Conservation (phyloP, 2,329 filamentous ascomycete genomes). For the Xylariaceae sp. region DNA sequence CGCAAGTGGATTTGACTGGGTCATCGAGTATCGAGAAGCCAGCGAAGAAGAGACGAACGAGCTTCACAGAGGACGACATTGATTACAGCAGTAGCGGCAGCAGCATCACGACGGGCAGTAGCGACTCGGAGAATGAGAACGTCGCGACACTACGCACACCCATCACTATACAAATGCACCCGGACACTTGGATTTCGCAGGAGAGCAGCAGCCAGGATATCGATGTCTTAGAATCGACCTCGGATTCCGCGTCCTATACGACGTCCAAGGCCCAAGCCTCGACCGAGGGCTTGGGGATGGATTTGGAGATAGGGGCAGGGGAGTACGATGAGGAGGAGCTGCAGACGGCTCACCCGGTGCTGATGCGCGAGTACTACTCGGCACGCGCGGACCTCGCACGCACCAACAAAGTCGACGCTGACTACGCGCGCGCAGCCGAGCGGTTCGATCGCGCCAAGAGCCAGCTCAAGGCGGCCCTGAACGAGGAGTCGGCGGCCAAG, state of each 20-base stretch:
- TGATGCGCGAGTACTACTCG: constrained; percentile 2
- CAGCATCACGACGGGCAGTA: neutral
- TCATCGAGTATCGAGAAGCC: neutral
- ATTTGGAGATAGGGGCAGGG: neutral
- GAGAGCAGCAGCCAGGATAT: no score
- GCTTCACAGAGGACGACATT: neutral
- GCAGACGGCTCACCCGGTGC: neutral
- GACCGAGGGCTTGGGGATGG: no score
- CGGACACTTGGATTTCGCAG: no score
- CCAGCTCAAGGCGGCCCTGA: neutral
- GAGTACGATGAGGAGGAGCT: constrained; percentile 11
- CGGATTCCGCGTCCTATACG: no score
- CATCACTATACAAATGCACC: neutral
- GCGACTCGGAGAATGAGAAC: constrained; percentile 17
- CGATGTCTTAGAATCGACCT: no score
- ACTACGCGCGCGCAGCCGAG: neutral
- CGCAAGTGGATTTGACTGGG: neutral
- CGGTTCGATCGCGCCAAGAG: neutral
- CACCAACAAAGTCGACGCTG: neutral
- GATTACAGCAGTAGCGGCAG: neutral
- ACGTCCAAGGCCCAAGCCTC: no score
- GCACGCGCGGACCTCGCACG: neutral
- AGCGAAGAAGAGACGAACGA: neutral
- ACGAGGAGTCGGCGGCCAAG: neutral
- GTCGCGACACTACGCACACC: no score